Conservation (phyloP, 805 yeast species). For the Ogataea paradorogensis region DNA sequence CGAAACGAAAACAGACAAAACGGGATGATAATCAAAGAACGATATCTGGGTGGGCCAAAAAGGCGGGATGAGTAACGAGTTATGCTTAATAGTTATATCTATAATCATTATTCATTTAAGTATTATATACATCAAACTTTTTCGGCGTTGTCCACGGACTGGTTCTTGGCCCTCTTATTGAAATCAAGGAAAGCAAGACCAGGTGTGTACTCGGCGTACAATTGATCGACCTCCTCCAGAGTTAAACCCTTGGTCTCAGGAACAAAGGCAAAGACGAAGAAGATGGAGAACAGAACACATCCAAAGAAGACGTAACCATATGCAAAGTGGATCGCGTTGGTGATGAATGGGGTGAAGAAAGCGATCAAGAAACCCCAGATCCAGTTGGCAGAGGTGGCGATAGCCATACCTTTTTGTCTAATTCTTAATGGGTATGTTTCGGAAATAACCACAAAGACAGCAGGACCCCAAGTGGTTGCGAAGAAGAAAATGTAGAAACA, state of each 20-base stretch:
- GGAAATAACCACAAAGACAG: constrained; percentile 61
- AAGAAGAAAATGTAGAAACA: constrained; percentile 64
- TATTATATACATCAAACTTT: constrained; percentile 2
- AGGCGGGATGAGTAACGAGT: not conserved
- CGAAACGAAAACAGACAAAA: constrained; percentile 1
- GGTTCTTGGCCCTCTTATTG: constrained; percentile 21
- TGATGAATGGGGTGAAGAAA: constrained; percentile 58
- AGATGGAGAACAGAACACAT: constrained; percentile 50
- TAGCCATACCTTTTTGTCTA: constrained; percentile 60
- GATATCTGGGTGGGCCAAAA: constrained; percentile 4
- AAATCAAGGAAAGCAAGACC: constrained; percentile 27
- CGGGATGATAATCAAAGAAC: constrained; percentile 5
- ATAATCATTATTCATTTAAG: constrained; percentile 7
- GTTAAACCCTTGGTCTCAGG: constrained; percentile 56
- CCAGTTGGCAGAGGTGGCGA: constrained; percentile 68
- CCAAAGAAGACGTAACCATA: constrained; percentile 59
- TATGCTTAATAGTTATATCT: not conserved
- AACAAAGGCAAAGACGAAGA: constrained; percentile 52
- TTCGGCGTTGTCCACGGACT: not conserved
- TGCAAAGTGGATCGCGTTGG: constrained; percentile 51
- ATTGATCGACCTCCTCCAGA: constrained; percentile 55
- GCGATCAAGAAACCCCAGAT: constrained; percentile 54
- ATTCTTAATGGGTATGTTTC: constrained; percentile 69
- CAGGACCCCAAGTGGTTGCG: constrained; percentile 78
- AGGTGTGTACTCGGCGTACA: constrained; percentile 39